A percentile compares a stretch with the other conserved stretches of the same genome.
Conservation (phyloP, 1,284 basidiomycete species). For the Cutaneotrichosporon spelunceum region DNA sequence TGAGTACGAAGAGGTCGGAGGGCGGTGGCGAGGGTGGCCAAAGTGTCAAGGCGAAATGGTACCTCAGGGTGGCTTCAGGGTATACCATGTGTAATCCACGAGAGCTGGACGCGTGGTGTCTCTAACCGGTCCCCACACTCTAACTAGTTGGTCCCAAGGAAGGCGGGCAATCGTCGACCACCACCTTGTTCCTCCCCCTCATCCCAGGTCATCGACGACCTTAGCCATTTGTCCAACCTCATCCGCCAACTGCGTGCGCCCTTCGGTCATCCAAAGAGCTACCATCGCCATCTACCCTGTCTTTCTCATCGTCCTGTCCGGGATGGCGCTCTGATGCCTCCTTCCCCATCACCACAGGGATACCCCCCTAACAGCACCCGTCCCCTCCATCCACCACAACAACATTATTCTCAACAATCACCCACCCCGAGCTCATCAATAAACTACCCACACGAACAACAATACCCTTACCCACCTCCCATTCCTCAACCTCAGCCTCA, state of each 20-base stretch:
- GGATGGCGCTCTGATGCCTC: conserved; percentile 17
- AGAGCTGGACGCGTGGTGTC: too few species aligned
- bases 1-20: too few species aligned
- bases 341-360: conserved; percentile 10
- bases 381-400: conserved; percentile 8
- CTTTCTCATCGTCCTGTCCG: neutral
- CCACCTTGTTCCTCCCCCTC: neutral
- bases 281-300: neutral
- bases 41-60: too few species aligned
- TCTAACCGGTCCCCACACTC: too few species aligned
- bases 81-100: too few species aligned
- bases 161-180: too few species aligned
- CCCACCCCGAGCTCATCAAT: neutral
- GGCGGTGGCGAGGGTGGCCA: too few species aligned
- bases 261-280: neutral
- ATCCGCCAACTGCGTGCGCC: neutral
- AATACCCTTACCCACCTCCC: conserved; percentile 2
- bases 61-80: too few species aligned
- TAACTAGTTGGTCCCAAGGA: too few species aligned
- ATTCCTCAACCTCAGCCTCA: neutral
- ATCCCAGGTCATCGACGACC: neutral
- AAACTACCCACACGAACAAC: neutral
- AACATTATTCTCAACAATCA: neutral
- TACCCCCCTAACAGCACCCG: conserved; percentile 7
- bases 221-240: neutral